phyloP scores from a whole-genome alignment of 2,329 filamentous ascomycete genomes.

The Microcyclospora pomicola region DNA sequence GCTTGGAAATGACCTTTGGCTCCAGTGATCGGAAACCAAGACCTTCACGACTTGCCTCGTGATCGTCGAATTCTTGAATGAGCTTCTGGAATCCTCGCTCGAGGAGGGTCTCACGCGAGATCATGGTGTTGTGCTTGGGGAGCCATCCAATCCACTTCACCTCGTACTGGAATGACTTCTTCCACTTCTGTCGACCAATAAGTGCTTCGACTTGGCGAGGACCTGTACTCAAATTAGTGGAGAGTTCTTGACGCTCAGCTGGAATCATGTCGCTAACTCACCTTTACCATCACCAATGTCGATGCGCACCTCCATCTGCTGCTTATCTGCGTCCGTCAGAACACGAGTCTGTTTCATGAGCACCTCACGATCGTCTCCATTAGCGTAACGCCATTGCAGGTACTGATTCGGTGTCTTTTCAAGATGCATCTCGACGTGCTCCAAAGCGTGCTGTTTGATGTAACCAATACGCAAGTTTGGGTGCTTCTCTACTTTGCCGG shows the following conservation, averaged over 20 bases:
- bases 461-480: conserved; percentile 97
- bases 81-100: conserved; percentile 84
- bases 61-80: conserved; percentile 95
- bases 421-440: conserved; percentile 98
- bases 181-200: conserved; percentile 94
- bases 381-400: conserved; percentile 93
- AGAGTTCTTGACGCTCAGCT: too few species aligned
- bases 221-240: conserved; percentile 18
- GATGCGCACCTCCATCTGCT: conserved; percentile 81
- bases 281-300: conserved; percentile 71
- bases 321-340: conserved; percentile 69
- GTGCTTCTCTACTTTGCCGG: conserved; percentile 89
- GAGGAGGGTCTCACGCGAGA: conserved; percentile 81
- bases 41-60: conserved; percentile 96
- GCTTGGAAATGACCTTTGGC: conserved; percentile 87
- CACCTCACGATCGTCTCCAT: conserved; percentile 93
- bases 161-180: conserved; percentile 98
- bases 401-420: conserved; percentile 99
- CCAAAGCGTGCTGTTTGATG: conserved; percentile 97
- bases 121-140: conserved; percentile 84
- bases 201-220: conserved; percentile 67
- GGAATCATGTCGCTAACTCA: too few species aligned
- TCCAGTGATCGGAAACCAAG: conserved; percentile 89
- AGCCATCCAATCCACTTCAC: conserved; percentile 84
- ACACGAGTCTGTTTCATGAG: conserved; percentile 94